Evolutionary conservation across 2,329 filamentous ascomycete genomes (phyloP).

Genomic region (Trichoderma guizhouense): DNA sequence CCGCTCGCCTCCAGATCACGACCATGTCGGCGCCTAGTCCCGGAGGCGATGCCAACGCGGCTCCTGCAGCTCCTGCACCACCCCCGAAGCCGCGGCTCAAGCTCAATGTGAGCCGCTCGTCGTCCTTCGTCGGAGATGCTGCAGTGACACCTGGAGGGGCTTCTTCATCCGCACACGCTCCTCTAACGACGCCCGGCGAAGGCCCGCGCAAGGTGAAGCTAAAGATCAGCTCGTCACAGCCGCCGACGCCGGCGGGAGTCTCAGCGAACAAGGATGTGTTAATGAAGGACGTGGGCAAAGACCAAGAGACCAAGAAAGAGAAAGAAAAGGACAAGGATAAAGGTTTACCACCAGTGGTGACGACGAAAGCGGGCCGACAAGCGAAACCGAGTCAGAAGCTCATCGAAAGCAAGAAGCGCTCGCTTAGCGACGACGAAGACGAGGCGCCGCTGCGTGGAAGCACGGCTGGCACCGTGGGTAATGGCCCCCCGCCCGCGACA

Average conservation of each 20-base stretch:
- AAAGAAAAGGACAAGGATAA: slow-evolving; percentile 12
- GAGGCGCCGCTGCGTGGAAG: slow-evolving; percentile 37
- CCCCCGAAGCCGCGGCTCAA: slow-evolving; percentile 39
- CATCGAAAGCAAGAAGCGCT: slow-evolving; percentile 58
- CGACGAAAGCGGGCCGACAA: slow-evolving; percentile 59
- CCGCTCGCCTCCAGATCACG: not conserved
- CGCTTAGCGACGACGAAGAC: slow-evolving; percentile 54
- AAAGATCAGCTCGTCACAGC: slow-evolving; percentile 40
- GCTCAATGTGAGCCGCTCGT: slow-evolving; percentile 37
- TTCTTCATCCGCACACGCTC: slow-evolving; percentile 1
- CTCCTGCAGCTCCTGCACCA: slow-evolving; percentile 26
- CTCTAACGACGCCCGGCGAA: slow-evolving; percentile 29
- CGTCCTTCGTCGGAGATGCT: slow-evolving; percentile 33
- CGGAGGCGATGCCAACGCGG: slow-evolving; percentile 24
- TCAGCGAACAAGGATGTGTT: not conserved
- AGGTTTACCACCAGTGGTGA: slow-evolving; percentile 28
- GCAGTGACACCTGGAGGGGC: slow-evolving; percentile 22
- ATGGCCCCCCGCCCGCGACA: slow-evolving; percentile 38
- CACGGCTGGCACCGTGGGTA: slow-evolving; percentile 42
- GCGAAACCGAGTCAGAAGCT: slow-evolving; percentile 58
- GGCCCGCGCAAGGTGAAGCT: slow-evolving; percentile 41
- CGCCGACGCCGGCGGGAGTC: slow-evolving; percentile 34
- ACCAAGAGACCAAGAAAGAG: slow-evolving; percentile 8
- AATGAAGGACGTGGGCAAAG: slow-evolving; percentile 4
- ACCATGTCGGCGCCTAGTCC: slow-evolving; percentile 31